Conservation (phyloP, 2,329 filamentous ascomycete species). For the Penicillium crustosum region DNA sequence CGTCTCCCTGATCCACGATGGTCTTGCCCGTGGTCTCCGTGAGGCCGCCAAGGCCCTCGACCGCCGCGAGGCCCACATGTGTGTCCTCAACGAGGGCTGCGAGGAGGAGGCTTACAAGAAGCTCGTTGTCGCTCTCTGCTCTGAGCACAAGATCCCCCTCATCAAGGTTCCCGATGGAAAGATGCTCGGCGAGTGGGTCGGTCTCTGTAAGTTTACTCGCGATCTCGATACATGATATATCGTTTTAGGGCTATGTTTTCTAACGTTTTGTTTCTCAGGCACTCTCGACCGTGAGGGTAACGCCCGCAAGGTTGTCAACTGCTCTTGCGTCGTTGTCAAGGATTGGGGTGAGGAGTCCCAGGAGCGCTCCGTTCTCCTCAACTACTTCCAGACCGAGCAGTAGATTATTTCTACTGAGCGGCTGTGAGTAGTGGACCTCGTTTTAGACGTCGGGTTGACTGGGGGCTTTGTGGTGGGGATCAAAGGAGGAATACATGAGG, state of each 20-base stretch:
- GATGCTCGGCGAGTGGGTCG: conserved; percentile 99
- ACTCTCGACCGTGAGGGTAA: conserved; percentile 99
- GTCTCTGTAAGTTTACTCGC: conserved; percentile 77
- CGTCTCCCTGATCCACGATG: conserved; percentile 98
- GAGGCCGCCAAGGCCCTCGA: conserved; percentile 99
- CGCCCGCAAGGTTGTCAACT: conserved; percentile 99
- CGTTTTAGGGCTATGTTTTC: neutral
- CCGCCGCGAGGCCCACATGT: conserved; percentile 99
- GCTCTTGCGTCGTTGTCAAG: conserved; percentile 99
- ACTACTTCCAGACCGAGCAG: conserved; percentile 95
- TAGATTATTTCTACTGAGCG: conserved; percentile 32
- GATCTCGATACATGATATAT: neutral
- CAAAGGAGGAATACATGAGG: conserved; percentile 7
- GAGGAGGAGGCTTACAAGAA: conserved; percentile 99
- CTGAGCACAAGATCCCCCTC: conserved; percentile 98
- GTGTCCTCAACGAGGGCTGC: conserved; percentile 98
- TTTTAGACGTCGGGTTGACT: conserved; percentile 5
- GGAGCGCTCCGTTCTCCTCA: conserved; percentile 97
- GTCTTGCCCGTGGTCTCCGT: conserved; percentile 95
- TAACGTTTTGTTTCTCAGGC: conserved; percentile 56
- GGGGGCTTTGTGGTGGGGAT: conserved; percentile 14
- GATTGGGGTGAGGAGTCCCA: conserved; percentile 99
- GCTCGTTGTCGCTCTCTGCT: conserved; percentile 97
- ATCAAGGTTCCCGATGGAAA: conserved; percentile 99
- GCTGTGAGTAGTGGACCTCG: conserved; percentile 4